phyloP scores from a whole-genome alignment of 2,329 filamentous ascomycete species.

The Emydomyces testavorans region DNA sequence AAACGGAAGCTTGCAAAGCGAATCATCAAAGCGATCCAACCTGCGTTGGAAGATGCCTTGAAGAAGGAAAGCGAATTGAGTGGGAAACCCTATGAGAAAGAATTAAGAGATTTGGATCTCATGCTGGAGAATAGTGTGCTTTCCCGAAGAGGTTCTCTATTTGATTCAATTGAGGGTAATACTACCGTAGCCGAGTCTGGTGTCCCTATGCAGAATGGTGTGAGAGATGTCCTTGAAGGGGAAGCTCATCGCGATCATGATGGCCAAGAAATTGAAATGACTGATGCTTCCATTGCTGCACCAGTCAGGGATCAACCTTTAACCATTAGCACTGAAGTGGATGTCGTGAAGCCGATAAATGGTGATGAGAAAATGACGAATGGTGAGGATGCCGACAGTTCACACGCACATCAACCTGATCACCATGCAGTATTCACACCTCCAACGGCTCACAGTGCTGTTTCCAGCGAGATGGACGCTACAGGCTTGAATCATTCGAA shows the following conservation, averaged over 20 bases:
- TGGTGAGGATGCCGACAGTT: background rate
- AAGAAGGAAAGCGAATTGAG: conserved; percentile 72
- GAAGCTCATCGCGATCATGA: background rate
- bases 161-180: background rate
- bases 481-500: conserved; percentile 13
- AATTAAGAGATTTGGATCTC: conserved; percentile 61
- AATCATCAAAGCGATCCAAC: conserved; percentile 73
- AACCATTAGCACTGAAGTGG: background rate
- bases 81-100: conserved; percentile 55
- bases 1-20: conserved; percentile 76
- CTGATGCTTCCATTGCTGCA: background rate
- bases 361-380: conserved; percentile 5
- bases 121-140: conserved; percentile 57
- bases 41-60: conserved; percentile 62
- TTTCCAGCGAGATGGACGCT: conserved; percentile 5
- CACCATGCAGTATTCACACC: conserved; percentile 2
- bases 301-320: background rate
- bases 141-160: conserved; percentile 34
- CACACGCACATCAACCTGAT: background rate
- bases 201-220: background rate
- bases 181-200: background rate
- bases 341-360: background rate
- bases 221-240: background rate
- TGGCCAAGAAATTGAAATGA: background rate
- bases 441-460: background rate